Percentiles rank a stretch among this genome's conserved stretches.
These are phyloP conservation scores for Carex cristatella DNA, from an alignment of 176 grass and related monocot species.

Conservation along the genomic window DNA sequence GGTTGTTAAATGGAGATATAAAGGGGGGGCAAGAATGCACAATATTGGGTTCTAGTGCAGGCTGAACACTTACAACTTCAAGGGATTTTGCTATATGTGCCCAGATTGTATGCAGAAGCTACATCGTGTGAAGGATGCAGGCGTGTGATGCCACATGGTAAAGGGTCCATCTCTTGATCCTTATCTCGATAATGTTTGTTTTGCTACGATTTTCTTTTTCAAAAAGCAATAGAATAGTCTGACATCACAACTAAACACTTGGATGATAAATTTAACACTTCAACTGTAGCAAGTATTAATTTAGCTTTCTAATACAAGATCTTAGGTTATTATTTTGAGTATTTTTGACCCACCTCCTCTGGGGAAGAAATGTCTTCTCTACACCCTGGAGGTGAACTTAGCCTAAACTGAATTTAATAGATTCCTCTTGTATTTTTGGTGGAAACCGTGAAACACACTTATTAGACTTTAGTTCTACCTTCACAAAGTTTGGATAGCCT, in stretches of 20 bases:
- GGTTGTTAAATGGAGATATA: conserved; percentile 12
- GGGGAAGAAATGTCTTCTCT: neutral
- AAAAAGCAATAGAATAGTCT: neutral
- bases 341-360: neutral
- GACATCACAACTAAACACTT: neutral
- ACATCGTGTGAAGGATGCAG: neutral
- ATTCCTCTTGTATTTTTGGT: neutral
- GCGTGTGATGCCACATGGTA: neutral
- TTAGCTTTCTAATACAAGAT: neutral
- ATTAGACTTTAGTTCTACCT: conserved; percentile 7
- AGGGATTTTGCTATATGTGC: neutral
- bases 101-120: conserved; percentile 16
- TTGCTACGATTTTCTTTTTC: neutral
- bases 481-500: neutral
- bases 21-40: conserved; percentile 22
- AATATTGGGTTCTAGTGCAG: conserved; percentile 18
- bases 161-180: conserved; percentile 20
- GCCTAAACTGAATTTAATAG: neutral
- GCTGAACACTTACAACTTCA: neutral
- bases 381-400: neutral
- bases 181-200: conserved; percentile 21
- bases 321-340: neutral
- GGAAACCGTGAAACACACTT: neutral
- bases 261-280: neutral
- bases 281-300: neutral